phyloP scores from a whole-genome alignment of 257 asterid species.

The Scutellaria minor region DNA sequence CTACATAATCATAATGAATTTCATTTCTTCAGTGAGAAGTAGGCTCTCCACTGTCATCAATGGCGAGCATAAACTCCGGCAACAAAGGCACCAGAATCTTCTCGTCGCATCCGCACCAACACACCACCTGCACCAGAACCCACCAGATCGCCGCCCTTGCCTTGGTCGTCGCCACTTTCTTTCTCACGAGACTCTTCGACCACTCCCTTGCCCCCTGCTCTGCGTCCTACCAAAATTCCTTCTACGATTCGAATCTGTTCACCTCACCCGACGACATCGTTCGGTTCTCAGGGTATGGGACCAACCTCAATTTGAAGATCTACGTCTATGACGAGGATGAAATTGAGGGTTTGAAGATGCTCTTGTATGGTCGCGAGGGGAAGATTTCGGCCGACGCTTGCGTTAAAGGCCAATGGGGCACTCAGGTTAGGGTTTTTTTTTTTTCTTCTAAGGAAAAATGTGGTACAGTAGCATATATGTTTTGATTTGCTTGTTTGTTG shows the following conservation, averaged over 20 bases:
- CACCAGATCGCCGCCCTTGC: constrained; percentile 88
- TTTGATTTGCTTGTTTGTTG: neutral
- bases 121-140: constrained; percentile 61
- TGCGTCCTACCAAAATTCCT: constrained; percentile 33
- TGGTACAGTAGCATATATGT: neutral
- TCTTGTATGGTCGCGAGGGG: constrained; percentile 79
- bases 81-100: constrained; percentile 44
- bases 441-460: neutral
- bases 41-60: constrained; percentile 20
- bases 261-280: constrained; percentile 39
- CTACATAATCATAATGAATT: neutral
- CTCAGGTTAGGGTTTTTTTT: constrained; percentile 53
- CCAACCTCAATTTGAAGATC: constrained; percentile 66
- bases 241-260: constrained; percentile 32
- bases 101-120: constrained; percentile 39
- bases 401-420: constrained; percentile 95
- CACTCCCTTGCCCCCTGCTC: constrained; percentile 51
- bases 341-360: constrained; percentile 71
- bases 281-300: constrained; percentile 45
- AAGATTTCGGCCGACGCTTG: constrained; percentile 75
- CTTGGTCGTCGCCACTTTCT: constrained; percentile 71
- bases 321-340: constrained; percentile 86
- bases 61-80: constrained; percentile 49
- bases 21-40: neutral
- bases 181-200: constrained; percentile 76